These are phyloP conservation scores for Mallotus japonicus DNA, from an alignment of 441 rosid genomes.

Conservation along the genomic window DNA sequence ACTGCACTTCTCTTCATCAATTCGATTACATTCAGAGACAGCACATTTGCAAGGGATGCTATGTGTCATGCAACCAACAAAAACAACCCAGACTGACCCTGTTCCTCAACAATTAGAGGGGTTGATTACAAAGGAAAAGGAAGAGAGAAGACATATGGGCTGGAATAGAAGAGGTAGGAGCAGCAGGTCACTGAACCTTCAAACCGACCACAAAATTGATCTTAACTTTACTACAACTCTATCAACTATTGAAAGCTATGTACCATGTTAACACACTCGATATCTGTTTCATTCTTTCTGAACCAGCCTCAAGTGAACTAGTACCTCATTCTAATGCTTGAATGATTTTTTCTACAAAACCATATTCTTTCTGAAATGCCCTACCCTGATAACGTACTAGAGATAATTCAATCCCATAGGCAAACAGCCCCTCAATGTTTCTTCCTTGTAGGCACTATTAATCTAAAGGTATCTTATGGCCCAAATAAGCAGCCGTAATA, in stretches of 20 bases:
- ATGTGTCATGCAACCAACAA: background rate
- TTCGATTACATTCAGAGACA: background rate
- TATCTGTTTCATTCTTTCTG: background rate
- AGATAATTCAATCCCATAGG: too few relatives aligned
- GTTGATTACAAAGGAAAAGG: background rate
- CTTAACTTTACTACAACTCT: slow-evolving; percentile 4
- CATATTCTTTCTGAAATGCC: background rate
- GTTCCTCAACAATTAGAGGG: background rate
- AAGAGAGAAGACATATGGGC: background rate
- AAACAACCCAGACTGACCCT: background rate
- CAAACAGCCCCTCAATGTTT: background rate
- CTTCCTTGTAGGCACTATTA: background rate
- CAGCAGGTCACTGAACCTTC: background rate
- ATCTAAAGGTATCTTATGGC: background rate
- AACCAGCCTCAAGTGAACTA: background rate
- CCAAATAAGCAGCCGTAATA: background rate
- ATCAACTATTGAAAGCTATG: background rate
- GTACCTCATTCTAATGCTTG: background rate
- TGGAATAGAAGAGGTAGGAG: background rate
- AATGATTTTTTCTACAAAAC: background rate
- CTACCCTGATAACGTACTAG: background rate
- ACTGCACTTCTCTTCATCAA: background rate
- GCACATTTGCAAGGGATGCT: background rate
- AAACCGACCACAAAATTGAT: background rate
- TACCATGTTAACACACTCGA: background rate